Conservation (phyloP, 257 asterid genomes). For the Nemophila menziesii region DNA sequence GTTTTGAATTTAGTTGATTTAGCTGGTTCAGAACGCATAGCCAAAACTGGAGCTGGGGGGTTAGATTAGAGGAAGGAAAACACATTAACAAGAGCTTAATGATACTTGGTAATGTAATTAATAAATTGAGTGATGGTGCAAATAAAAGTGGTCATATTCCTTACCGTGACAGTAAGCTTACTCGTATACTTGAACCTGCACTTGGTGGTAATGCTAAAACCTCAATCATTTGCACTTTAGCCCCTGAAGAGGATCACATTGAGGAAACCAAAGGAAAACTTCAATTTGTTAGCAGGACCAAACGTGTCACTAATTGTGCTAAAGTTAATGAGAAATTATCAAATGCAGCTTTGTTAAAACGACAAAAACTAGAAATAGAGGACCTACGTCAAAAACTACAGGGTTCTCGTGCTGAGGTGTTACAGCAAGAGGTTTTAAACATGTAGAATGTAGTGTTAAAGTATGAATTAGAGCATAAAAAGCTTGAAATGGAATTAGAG, state of each 20-base stretch:
- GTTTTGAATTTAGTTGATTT: conserved; percentile 93
- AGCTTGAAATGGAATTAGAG: conserved; percentile 78
- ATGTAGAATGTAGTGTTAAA: conserved; percentile 88
- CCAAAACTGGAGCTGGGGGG: conserved; percentile 97
- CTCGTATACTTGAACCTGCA: conserved; percentile 98
- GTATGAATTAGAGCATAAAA: conserved; percentile 79
- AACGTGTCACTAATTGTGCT: conserved; percentile 89
- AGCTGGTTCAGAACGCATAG: conserved; percentile 96
- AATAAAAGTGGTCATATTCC: conserved; percentile 97
- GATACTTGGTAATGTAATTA: conserved; percentile 95
- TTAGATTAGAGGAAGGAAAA: conserved; percentile 94
- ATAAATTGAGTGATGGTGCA: conserved; percentile 92
- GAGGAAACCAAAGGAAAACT: conserved; percentile 98
- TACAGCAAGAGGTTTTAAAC: conserved; percentile 88
- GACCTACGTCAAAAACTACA: conserved; percentile 72
- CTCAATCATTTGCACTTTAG: conserved; percentile 88
- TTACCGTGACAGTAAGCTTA: conserved; percentile 95
- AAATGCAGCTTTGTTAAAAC: conserved; percentile 84
- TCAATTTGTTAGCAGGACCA: conserved; percentile 96
- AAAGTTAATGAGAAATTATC: conserved; percentile 99
- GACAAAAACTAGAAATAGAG: conserved; percentile 88
- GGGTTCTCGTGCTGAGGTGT: conserved; percentile 88
- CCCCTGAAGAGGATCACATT: conserved; percentile 92
- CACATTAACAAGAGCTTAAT: conserved; percentile 96
- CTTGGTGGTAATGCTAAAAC: conserved; percentile 99